Evolutionary conservation across 257 asterid genomes (phyloP), one percentile per base, ranked within the genome.

Genomic region (Nicotiana benthamiana): DNA sequence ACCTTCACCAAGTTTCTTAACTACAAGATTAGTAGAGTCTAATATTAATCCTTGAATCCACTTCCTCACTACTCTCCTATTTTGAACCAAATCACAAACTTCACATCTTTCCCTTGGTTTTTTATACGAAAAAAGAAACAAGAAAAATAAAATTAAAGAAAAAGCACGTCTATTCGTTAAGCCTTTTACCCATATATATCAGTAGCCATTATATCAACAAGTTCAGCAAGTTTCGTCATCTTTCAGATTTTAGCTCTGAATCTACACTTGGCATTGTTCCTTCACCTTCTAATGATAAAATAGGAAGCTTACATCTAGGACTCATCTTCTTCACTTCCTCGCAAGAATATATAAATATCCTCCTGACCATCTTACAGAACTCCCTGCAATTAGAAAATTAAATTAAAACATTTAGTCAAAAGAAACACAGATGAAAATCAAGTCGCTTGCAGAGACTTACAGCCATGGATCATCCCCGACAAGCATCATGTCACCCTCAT

Each of bases 391-490:
- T 80, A 20, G 65, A 11, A 27, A 85, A 22, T 79, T 5, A 52
- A 9, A 80, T 40, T 27, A 5, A 28, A 51, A 26, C 18, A 76
- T 3, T 12, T 32, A 82, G 16, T 46, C 53, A 28, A 52, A 0
- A 62, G 27, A 52, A 64, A 53, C 18, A 32, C 5, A 22, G 32
- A 48, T 54, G 53, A 60, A 52, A 15, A 48, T 18, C 2, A 8
- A 43, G 9, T 1, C 3, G 51, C 22, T 68, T 4, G 57, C 22
- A 36, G 62, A 20, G 46, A 87, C 95, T 84, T 84, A 93, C 97
- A 51, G 87, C 97, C 97, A 93, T 56, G 97, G 95, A 76, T 92
- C 93, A 76, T 92, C 97, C 6, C 97, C 97, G 28, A 93, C 94
- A 27, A 93, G 95, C 97, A 93, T 93, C 91, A 87, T 89, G 79